Percentiles rank a stretch among this genome's conserved stretches.
Evolutionary conservation across 148 eudicot genomes (phyloP).

Genomic region (Suaeda aralocaspica): DNA sequence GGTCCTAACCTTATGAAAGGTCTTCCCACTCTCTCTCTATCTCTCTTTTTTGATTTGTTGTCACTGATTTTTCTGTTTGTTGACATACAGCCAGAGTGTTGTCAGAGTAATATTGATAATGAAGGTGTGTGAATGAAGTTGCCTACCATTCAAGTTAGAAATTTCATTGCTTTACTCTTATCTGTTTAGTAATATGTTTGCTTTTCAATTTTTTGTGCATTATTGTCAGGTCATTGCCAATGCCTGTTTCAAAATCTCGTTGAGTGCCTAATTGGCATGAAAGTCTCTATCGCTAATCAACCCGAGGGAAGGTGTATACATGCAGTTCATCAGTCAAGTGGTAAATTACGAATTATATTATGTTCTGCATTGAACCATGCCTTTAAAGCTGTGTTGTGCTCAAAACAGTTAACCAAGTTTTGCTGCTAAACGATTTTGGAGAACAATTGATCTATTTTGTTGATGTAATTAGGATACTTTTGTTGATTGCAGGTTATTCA

Average conservation of each 20-base stretch:
- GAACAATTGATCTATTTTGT: no score
- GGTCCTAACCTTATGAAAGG: constrained; percentile 1
- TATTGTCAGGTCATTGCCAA: constrained; percentile 37
- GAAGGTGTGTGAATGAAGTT: constrained; percentile 44
- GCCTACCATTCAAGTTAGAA: constrained; percentile 7
- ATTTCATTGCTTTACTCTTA: not conserved
- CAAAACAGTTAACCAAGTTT: no score
- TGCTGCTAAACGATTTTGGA: no score
- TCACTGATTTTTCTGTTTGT: constrained; percentile 12
- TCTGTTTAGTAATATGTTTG: not conserved
- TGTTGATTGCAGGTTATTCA: constrained; percentile 56
- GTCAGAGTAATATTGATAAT: constrained; percentile 33
- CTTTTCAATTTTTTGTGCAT: not conserved
- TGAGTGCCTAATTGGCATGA: constrained; percentile 61
- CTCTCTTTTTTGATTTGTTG: not conserved
- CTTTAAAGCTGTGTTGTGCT: no score
- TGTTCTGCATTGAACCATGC: no score
- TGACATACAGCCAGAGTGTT: constrained; percentile 61
- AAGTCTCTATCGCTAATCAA: constrained; percentile 39
- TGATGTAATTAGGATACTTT: no score
- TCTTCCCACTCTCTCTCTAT: no score
- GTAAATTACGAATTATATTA: constrained; percentile 32
- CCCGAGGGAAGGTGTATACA: constrained; percentile 44
- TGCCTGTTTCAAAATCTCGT: constrained; percentile 62
- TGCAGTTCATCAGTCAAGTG: constrained; percentile 70